phyloP scores from a whole-genome alignment of 78 protist species.

The Dictyostelium firmibasis region DNA sequence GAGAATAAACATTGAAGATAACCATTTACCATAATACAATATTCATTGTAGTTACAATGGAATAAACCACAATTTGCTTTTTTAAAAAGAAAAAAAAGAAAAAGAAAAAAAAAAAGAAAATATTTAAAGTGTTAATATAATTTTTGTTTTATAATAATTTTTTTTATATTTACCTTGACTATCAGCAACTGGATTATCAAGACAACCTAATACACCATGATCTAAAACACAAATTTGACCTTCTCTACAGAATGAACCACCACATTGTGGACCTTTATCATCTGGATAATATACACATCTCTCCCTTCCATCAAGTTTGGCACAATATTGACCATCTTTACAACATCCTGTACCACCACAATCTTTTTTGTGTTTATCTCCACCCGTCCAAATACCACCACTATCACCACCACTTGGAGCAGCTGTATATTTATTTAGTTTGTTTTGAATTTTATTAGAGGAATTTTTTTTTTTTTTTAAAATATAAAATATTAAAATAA shows the following conservation, averaged over 20 bases:
- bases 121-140: not conserved
- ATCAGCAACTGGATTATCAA: not conserved
- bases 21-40: conserved; percentile 10
- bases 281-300: conserved; percentile 22
- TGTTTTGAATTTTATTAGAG: too few species aligned
- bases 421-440: not conserved
- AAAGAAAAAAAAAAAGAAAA: not conserved
- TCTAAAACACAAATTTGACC: conserved; percentile 10
- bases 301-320: not conserved
- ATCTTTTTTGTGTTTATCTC: not conserved
- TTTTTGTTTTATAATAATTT: too few species aligned
- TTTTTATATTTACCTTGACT: not conserved
- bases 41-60: not conserved
- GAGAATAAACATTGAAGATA: not conserved
- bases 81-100: not conserved
- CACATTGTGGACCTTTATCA: conserved; percentile 16
- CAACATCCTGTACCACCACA: not conserved
- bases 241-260: not conserved
- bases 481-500: not conserved
- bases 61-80: conserved; percentile 17
- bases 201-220: conserved; percentile 6
- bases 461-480: too few species aligned
- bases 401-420: conserved; percentile 1
- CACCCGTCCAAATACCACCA: not conserved
- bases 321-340: conserved; percentile 12